Base-by-base conservation (phyloP, 2,329 filamentous ascomycete species). In the Sarocladiaceae sp. region DNA sequence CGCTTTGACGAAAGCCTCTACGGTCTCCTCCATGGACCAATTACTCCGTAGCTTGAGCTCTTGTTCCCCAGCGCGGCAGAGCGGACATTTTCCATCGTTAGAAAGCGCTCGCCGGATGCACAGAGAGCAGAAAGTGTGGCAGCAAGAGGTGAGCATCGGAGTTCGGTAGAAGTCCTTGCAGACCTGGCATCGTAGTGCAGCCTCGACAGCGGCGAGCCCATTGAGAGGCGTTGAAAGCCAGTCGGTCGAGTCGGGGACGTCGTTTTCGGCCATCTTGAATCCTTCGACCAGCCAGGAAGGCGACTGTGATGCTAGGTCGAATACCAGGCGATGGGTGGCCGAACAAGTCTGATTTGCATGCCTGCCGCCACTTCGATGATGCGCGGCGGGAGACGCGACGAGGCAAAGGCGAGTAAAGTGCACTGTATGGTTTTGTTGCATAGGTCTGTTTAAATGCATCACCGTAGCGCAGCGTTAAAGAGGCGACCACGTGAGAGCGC, bases 91-190 rank as follows among this genome's bases (percentile, higher is more conserved):
- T 7, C 88, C 86, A 52, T 96, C 89, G 24, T 78, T 76, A 2
- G 83, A 83, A 1, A 98, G 74, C 48, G 86, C 88, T 50, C 90
- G 77, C 23, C 93, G 85, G 60, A 98, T 97, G 63, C 93, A 98
- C 44, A 95, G 69, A 6, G 91, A 96, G 72, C 93, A 98, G 59
- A 98, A 98, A 0, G 93, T 97, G 61, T 98, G 93, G 44, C 81
- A 85, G 67, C 93, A 98, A 1, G 87, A 86, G 1, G 93, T 98
- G 50, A 96, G 83, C 78, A 98, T 93, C 0, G 93, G 93, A 42
- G 89, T 95, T 49, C 81, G 81, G 69, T 87, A 97, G 66, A 97
- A 95, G 63, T 98, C 94, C 62, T 97, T 97, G 78, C 93, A 98
- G 48, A 98, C 86, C 64, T 97, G 88, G 66, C 93, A 98, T 55